Percentiles rank a stretch among this genome's conserved stretches.
Conservation (phyloP, 805 yeast genomes). For the Candida loeiensis region DNA sequence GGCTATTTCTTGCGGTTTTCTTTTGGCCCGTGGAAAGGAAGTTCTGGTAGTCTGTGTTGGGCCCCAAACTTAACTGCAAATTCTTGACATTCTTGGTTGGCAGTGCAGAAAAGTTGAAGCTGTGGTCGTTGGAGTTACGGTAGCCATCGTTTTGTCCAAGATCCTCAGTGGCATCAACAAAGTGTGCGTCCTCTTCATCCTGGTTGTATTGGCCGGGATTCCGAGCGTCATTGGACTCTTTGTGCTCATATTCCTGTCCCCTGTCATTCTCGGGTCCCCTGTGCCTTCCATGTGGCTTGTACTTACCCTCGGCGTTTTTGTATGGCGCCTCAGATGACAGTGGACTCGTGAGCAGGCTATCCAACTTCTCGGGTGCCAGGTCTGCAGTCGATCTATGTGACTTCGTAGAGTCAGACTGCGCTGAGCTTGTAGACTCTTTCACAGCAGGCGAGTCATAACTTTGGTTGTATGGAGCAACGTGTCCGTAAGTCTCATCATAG, state of each 20-base stretch:
- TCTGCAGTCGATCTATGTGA: conserved; percentile 9
- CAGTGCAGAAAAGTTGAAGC: conserved; percentile 6
- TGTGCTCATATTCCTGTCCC: neutral
- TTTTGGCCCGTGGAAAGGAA: conserved; percentile 18
- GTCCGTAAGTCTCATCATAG: no score
- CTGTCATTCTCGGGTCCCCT: neutral
- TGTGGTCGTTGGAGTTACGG: conserved; percentile 2
- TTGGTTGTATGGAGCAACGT: no score
- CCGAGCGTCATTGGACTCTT: neutral
- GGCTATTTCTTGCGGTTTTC: conserved; percentile 24
- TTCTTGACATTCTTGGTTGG: conserved; percentile 22
- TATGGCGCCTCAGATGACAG: conserved; percentile 7
- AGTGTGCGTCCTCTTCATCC: neutral
- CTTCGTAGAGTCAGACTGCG: conserved; percentile 5
- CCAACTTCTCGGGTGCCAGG: conserved; percentile 8
- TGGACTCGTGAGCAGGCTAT: conserved; percentile 8
- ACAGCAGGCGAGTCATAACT: neutral
- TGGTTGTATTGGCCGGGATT: neutral
- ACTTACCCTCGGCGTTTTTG: neutral
- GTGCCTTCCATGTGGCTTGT: conserved; percentile 1
- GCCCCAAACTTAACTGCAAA: conserved; percentile 17
- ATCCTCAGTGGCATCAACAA: no score
- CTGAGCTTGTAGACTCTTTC: conserved; percentile 1
- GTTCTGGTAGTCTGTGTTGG: conserved; percentile 26
- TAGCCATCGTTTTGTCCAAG: no score